These are phyloP conservation scores for Amorphotheca resinae DNA, from an alignment of 495 filamentous ascomycete genomes.

Conservation along the genomic window DNA sequence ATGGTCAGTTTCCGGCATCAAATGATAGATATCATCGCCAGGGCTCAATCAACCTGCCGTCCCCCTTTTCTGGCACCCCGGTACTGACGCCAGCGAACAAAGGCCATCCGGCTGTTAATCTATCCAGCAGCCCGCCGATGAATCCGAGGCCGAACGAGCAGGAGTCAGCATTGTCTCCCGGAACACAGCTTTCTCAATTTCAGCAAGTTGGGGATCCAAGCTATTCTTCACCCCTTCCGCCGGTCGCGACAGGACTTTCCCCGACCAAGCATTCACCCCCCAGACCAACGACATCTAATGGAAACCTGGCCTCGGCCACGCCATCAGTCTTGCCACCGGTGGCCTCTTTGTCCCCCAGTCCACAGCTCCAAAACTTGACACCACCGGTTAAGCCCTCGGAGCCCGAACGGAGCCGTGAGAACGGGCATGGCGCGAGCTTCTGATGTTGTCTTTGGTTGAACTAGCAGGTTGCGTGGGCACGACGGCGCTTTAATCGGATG, in stretches of 20 bases:
- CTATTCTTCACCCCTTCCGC: conserved; percentile 31
- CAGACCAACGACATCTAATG: conserved; percentile 15
- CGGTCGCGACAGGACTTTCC: conserved; percentile 52
- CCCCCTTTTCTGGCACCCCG: conserved; percentile 14
- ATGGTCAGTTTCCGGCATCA: conserved; percentile 5
- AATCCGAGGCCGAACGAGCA: conserved; percentile 3
- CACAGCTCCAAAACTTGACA: conserved; percentile 34
- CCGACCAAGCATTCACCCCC: conserved; percentile 60
- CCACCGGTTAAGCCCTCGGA: conserved; percentile 36
- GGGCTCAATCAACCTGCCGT: conserved; percentile 8
- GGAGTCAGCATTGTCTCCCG: conserved; percentile 3
- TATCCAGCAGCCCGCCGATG: conserved; percentile 8
- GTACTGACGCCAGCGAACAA: conserved; percentile 13
- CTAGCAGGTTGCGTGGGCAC: no score
- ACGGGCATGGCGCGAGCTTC: conserved; percentile 5
- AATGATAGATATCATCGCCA: conserved; percentile 5
- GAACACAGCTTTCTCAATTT: neutral
- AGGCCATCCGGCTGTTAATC: neutral
- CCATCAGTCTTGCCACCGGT: conserved; percentile 37
- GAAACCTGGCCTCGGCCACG: conserved; percentile 18
- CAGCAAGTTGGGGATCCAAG: conserved; percentile 1
- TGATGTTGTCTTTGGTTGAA: neutral
- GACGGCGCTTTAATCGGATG: no score
- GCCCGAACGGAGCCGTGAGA: conserved; percentile 14
- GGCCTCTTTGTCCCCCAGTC: conserved; percentile 38